Base-by-base conservation (phyloP, 176 grass and related monocot genomes). In the Aegilops longissima region DNA sequence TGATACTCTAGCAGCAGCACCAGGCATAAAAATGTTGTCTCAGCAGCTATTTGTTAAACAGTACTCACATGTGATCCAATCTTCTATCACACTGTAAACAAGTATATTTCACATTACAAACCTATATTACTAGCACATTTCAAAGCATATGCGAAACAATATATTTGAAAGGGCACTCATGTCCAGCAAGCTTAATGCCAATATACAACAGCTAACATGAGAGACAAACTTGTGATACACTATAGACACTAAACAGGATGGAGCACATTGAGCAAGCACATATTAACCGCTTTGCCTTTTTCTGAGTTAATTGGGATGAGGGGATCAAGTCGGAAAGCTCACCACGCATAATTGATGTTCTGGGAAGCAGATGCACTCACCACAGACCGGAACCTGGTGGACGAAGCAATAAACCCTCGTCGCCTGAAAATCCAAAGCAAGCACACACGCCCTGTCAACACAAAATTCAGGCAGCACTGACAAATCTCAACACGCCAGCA, bases 391-490 rank as follows among this genome's bases (percentile, higher is more conserved):
- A 69, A 94, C 94, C 85, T 99, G 90, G 90, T 96, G 97, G 65
- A 99, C 92, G 87, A 99, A 99, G 85, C 97, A 99, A 86, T 99
- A 99, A 78, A 96, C 82, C 89, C 94, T 96, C 27, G 97, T 99
- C 33, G 97, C 94, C 97, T 99, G 90, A 72, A 90, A 89, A 65
- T 40, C 13, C 40, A 74, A 40, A 54, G 38, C 63, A 87, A 45
- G 64, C 44, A 86, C 35, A 70, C 5, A 69, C 52, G 63, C 44
- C 21, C 29, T 65, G 70, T 89, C 40, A 74, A 52, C 80, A 81
- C 51, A 17, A 87, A 76, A 69, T 18, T 83, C 40, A 64, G 70
- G 4, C 52, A 12, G 9, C 81, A 71, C 9, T 63, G 21, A 75
- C 25, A 39, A 91, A 85, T 85, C 39, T 76, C 42, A n/a, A 63